These are phyloP conservation scores for Alternaria sp. DNA, from an alignment of 2,329 filamentous ascomycete genomes.

Conservation along the genomic window DNA sequence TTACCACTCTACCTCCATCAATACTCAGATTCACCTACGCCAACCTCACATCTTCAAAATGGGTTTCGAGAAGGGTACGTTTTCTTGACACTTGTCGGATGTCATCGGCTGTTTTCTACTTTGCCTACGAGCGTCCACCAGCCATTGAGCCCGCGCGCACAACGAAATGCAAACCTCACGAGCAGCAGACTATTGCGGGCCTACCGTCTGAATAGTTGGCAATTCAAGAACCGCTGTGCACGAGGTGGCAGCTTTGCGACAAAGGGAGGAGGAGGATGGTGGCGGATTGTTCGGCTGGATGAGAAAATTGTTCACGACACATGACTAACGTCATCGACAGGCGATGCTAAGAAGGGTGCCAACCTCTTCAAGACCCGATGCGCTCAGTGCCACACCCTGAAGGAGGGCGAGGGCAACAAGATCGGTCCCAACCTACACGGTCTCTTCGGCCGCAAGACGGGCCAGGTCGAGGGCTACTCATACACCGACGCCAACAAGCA, in stretches of 20 bases:
- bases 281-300: constrained; percentile 24
- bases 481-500: constrained; percentile 99
- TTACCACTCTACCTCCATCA: constrained; percentile 2
- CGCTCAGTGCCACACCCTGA: constrained; percentile 97
- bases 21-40: constrained; percentile 7
- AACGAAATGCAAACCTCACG: constrained; percentile 14
- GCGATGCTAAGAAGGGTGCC: constrained; percentile 95
- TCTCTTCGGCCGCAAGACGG: constrained; percentile 95
- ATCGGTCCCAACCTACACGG: constrained; percentile 96
- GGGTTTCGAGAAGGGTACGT: constrained; percentile 54
- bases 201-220: constrained; percentile 4
- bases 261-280: constrained; percentile 29
- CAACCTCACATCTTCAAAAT: constrained; percentile 43
- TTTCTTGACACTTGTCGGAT: constrained; percentile 34
- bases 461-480: constrained; percentile 87
- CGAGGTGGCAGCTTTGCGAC: constrained; percentile 40
- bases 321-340: constrained; percentile 59
- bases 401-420: constrained; percentile 92
- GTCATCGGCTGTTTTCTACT: constrained; percentile 39
- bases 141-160: constrained; percentile 40
- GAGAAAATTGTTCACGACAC: constrained; percentile 14
- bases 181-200: constrained; percentile 13
- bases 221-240: constrained; percentile 25
- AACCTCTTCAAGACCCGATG: constrained; percentile 99
- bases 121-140: constrained; percentile 28